Conservation (phyloP, 2,329 filamentous ascomycete genomes). For the Diaporthe batatas region DNA sequence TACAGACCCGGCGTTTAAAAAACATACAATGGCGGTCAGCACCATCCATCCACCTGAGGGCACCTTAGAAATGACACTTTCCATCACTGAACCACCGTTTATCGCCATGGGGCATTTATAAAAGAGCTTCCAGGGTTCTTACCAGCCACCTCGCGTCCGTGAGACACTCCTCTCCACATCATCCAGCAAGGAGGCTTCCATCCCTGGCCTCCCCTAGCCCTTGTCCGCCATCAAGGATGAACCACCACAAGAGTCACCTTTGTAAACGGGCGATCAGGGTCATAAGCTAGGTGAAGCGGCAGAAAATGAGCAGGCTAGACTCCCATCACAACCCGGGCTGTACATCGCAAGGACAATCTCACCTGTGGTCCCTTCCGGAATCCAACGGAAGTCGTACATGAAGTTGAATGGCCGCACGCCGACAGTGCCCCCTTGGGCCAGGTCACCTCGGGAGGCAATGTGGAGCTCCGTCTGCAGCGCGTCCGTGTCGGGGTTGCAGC, state of each 20-base stretch:
- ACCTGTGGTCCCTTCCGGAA: slow-evolving; percentile 21
- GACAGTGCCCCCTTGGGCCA: slow-evolving; percentile 17
- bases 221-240: neutral
- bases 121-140: too few relatives aligned
- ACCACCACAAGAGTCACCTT: slow-evolving; percentile 28
- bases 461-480: slow-evolving; percentile 54
- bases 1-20: too few relatives aligned
- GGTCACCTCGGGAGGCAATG: slow-evolving; percentile 21
- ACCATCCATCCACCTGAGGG: too few relatives aligned
- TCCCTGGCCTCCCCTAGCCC: neutral
- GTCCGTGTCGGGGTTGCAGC: slow-evolving; percentile 58
- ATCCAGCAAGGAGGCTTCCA: too few relatives aligned
- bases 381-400: slow-evolving; percentile 30
- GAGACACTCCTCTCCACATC: too few relatives aligned
- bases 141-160: too few relatives aligned
- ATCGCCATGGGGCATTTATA: neutral
- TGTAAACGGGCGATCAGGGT: slow-evolving; percentile 20
- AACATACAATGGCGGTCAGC: too few relatives aligned
- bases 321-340: neutral
- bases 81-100: neutral
- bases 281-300: slow-evolving; percentile 7
- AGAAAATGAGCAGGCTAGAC: neutral
- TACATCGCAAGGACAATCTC: neutral
- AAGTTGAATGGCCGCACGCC: slow-evolving; percentile 29
- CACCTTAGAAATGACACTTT: neutral